Evolutionary conservation across 768 basidiomycete species (phyloP).

Genomic region (Krasilnikovozyma curviuscula): DNA sequence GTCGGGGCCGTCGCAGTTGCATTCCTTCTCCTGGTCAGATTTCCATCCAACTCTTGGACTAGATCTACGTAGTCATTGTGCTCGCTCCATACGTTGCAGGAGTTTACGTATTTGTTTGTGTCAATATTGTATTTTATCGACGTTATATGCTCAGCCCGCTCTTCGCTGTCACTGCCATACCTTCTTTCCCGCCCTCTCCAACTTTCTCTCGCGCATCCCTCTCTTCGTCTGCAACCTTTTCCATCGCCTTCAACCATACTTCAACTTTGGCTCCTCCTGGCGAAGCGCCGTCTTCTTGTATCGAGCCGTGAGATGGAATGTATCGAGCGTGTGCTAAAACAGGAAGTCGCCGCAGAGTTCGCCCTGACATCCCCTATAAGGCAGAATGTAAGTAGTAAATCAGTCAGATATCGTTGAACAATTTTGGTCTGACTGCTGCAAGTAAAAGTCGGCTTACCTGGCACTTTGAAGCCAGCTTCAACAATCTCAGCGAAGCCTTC

Average conservation of each 20-base stretch:
- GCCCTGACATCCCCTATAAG: constrained; percentile 67
- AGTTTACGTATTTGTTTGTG: no score
- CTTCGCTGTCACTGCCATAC: not conserved
- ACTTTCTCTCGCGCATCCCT: constrained; percentile 20
- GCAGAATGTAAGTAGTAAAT: no score
- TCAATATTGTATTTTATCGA: no score
- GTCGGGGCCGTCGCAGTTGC: no score
- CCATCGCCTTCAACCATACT: constrained; percentile 70
- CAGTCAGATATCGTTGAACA: no score
- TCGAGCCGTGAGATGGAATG: constrained; percentile 29
- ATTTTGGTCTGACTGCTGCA: not conserved
- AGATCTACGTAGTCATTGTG: no score
- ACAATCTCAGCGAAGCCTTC: constrained; percentile 39
- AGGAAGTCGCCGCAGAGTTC: constrained; percentile 77
- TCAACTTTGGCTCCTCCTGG: constrained; percentile 28
- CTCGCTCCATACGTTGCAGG: no score
- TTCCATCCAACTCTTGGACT: no score
- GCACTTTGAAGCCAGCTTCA: constrained; percentile 55
- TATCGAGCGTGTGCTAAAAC: constrained; percentile 77
- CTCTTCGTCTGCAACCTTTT: constrained; percentile 41
- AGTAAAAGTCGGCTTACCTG: constrained; percentile 36
- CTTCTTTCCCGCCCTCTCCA: constrained; percentile 10
- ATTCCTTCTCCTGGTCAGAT: no score
- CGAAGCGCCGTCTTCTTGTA: constrained; percentile 1
- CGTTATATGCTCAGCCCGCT: no score